These are phyloP conservation scores for Epichloe uncinata DNA, from an alignment of 2,329 filamentous ascomycete genomes.

Conservation along the genomic window DNA sequence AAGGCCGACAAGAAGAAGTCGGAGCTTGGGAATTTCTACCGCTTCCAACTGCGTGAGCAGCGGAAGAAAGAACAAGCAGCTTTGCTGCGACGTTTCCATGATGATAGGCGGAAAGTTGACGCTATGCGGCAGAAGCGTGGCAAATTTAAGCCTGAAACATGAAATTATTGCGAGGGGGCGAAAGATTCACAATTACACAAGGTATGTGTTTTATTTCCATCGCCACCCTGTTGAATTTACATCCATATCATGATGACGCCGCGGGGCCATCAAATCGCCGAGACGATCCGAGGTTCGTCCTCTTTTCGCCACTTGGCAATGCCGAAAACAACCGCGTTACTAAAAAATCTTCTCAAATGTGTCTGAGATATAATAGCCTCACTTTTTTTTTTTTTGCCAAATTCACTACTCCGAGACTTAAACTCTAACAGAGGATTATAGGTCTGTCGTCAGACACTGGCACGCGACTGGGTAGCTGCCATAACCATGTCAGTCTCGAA, in stretches of 20 bases:
- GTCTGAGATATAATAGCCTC: slow-evolving; percentile 30
- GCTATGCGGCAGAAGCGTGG: slow-evolving; percentile 57
- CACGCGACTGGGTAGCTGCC: not conserved
- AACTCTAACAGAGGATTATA: not conserved
- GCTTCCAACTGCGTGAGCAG: slow-evolving; percentile 70
- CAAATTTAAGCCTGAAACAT: slow-evolving; percentile 42
- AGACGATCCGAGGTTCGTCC: slow-evolving; percentile 5
- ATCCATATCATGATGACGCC: slow-evolving; percentile 33
- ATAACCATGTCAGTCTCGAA: not conserved
- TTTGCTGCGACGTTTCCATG: slow-evolving; percentile 58
- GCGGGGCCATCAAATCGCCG: slow-evolving; percentile 36
- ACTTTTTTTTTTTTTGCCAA: not conserved
- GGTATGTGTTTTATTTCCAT: slow-evolving; percentile 2
- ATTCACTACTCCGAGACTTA: too few species aligned
- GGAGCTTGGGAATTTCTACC: slow-evolving; percentile 62
- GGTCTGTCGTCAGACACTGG: not conserved
- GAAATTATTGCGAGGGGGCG: slow-evolving; percentile 7
- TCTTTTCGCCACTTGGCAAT: slow-evolving; percentile 20
- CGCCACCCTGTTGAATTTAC: not conserved
- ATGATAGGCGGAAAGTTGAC: slow-evolving; percentile 58
- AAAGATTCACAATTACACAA: not conserved
- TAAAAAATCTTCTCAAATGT: slow-evolving; percentile 49
- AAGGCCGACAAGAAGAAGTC: slow-evolving; percentile 48
- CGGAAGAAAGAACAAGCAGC: slow-evolving; percentile 61
- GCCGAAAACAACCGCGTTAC: slow-evolving; percentile 51